Evolutionary conservation across 2,329 filamentous ascomycete genomes (phyloP), one percentile per base, ranked within the genome.

Genomic region (Talaromyces sp.): DNA sequence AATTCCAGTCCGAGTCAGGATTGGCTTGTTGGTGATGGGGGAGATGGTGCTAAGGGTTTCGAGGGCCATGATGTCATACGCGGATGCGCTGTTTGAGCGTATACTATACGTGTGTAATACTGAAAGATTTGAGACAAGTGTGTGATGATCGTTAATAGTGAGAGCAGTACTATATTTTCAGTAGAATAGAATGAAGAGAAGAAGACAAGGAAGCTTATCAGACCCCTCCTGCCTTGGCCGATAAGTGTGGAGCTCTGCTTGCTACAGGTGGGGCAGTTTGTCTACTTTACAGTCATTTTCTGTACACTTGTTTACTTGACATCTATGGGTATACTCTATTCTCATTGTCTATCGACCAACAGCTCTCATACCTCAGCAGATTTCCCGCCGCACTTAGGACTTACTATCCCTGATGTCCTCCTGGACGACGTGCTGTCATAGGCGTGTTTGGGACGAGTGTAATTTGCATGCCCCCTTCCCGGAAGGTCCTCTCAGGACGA

Each of bases 11-110:
- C 93, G 88, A 67, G 89, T 92, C 70, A 96, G 79, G 77, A 98
- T 87, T 64, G 90, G 84, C 81, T 93, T 88, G 79, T 95, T 94
- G 70, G 93, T 97, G 69, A 87, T 90, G 64, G 94, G 94, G 3
- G 94, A 98, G 78, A 97, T 93, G 69, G 94, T 97, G 37, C 82
- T 88, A 72, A 89, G 83, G 45, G 80, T 85, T 76, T 88, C 86
- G 47, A 81, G 73, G 47, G 83, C 81, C 84, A 87, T 76, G 27
- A 56, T 70, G 63, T 63, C 61, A 62, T 62, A 37, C 22, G 45
- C 54, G 13, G 9, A 37, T n/a, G 27, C 25, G 15, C 15, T 33
- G 15, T 50, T 8, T 1, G 2, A 11, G 31, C 22, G 27, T 22
- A 10, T 22, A 17, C 31, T 17, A 35, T 54, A 25, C 19, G 13